Evolutionary conservation across 176 grass and related monocot genomes (phyloP), one percentile per base, ranked within the genome.

Genomic region (Oryza glaberrima): DNA sequence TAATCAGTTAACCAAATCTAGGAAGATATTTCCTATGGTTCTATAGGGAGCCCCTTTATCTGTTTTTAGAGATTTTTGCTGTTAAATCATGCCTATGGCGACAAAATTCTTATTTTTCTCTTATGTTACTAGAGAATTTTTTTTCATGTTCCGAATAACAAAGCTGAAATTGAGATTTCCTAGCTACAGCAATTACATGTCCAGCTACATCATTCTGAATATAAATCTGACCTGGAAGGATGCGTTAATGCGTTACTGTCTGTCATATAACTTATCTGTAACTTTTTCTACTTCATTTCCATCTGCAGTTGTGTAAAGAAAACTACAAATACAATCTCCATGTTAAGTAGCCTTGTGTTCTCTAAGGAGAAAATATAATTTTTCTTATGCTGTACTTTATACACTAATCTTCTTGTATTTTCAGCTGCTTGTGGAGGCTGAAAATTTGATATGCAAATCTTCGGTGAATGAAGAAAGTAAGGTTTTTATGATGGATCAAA

Each of bases 351-450:
- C 26, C 75, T 70, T 70, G 65, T 69, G 61, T 69, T 7, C 3
- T 3, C 28, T 61, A 56, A 80, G 73, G 76, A 64, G 70, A 48
- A 26, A 28, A 45, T 73, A 15, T 58, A 73, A 73, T 40, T 34
- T 61, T 77, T 69, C 63, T 75, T 90, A 65, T 30, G 45, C 43
- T 70, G 26, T 80, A 44, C 5, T 77, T 77, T 58, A 56, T 73
- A 77, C 19, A 78, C 85, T 90, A 70, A 72, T 78, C 71, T 80
- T 93, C 12, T 92, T 92, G 60, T 76, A 77, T 95, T 91, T 80
- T 86, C 89, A 98, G 96, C 77, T 98, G 72, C 90, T 95, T 98
- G 86, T 88, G 72, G 96, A 98, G 78, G 93, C 91, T 54, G 91
- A 95, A 83, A 92, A 60, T 52, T 87, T 89, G 60, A 95, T 96